Evolutionary conservation across 2,329 filamentous ascomycete species (phyloP).

Genomic region (Dactylellina drechsleri): DNA sequence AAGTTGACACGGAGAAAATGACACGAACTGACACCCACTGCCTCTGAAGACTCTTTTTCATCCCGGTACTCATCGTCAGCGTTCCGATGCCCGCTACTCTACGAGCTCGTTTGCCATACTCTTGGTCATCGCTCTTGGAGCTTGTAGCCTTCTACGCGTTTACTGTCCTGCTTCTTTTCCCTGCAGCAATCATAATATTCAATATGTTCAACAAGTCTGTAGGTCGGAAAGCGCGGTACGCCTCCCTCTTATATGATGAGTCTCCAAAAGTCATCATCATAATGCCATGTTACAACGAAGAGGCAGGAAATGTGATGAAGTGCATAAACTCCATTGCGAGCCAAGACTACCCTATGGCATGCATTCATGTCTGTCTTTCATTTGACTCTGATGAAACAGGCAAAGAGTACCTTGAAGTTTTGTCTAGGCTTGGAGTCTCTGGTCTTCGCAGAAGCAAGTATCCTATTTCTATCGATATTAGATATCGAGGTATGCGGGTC

Average conservation of each 20-base stretch:
- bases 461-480: conserved; percentile 88
- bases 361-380: conserved; percentile 92
- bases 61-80: conserved; percentile 94
- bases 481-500: conserved; percentile 82
- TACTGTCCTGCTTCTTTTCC: conserved; percentile 81
- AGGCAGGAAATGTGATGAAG: conserved; percentile 81
- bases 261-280: conserved; percentile 95
- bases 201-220: conserved; percentile 88
- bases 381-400: conserved; percentile 92
- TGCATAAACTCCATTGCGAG: conserved; percentile 92
- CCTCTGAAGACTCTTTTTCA: conserved; percentile 75
- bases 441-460: conserved; percentile 76
- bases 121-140: conserved; percentile 78
- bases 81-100: conserved; percentile 81
- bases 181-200: conserved; percentile 89
- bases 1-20: background rate
- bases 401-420: conserved; percentile 86
- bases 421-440: conserved; percentile 84
- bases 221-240: conserved; percentile 82
- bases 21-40: too few species aligned
- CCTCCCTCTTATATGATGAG: conserved; percentile 83
- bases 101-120: conserved; percentile 75
- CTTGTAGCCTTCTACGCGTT: conserved; percentile 98
- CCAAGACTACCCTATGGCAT: conserved; percentile 90
- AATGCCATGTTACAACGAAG: conserved; percentile 96